phyloP scores from a whole-genome alignment of 768 basidiomycete species.

The Paxillus ammoniavirescens region DNA sequence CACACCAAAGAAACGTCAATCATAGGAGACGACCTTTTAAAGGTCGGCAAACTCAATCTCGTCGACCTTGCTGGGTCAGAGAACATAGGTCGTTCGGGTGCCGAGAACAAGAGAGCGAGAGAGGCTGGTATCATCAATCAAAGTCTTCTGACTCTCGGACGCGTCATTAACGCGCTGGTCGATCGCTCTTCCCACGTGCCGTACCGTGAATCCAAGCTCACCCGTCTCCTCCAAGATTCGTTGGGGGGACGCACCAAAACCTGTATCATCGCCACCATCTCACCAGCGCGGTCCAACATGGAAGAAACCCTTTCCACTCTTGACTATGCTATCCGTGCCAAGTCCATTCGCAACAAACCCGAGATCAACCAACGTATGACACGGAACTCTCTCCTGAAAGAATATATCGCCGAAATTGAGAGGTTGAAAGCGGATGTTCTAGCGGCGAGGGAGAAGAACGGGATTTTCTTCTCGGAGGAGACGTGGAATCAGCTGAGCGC shows the following conservation, averaged over 20 bases:
- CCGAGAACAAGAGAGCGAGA: constrained; percentile 90
- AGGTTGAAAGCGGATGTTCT: constrained; percentile 86
- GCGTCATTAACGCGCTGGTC: constrained; percentile 95
- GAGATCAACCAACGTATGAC: constrained; percentile 95
- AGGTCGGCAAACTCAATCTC: constrained; percentile 93
- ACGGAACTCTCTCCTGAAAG: constrained; percentile 86
- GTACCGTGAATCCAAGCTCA: constrained; percentile 97
- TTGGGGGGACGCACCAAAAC: constrained; percentile 96
- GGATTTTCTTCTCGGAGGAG: constrained; percentile 91
- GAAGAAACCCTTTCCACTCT: constrained; percentile 98
- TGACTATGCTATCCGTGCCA: constrained; percentile 94
- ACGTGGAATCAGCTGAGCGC: constrained; percentile 80
- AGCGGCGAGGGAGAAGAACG: constrained; percentile 94
- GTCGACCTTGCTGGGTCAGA: constrained; percentile 98
- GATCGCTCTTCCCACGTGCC: constrained; percentile 91
- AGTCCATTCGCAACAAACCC: constrained; percentile 92
- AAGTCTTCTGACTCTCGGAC: constrained; percentile 91
- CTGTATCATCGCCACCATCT: constrained; percentile 95
- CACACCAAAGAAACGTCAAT: constrained; percentile 82
- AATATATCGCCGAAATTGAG: constrained; percentile 92
- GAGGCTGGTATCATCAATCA: constrained; percentile 99
- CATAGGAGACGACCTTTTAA: constrained; percentile 83
- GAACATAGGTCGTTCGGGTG: constrained; percentile 94
- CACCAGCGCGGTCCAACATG: constrained; percentile 89
- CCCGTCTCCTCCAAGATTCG: constrained; percentile 97